phyloP scores from a whole-genome alignment of 257 asterid species.

The Datura wrightii region DNA sequence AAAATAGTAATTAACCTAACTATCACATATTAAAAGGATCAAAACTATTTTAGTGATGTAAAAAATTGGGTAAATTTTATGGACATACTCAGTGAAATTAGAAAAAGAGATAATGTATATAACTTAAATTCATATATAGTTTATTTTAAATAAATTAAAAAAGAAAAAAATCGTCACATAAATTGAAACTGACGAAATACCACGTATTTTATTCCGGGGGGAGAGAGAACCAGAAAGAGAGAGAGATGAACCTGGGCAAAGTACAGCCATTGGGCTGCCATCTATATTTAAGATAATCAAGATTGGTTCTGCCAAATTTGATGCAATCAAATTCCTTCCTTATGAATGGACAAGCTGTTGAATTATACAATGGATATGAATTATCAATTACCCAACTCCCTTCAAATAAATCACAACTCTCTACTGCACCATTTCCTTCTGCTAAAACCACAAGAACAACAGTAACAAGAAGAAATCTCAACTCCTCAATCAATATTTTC shows the following conservation, averaged over 20 bases:
- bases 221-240: neutral
- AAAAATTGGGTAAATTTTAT: too few relatives aligned
- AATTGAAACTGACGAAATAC: neutral
- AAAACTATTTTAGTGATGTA: too few relatives aligned
- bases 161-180: neutral
- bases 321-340: slow-evolving; percentile 68
- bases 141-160: neutral
- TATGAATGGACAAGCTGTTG: slow-evolving; percentile 54
- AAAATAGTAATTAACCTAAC: too few relatives aligned
- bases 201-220: neutral
- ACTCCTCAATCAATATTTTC: neutral
- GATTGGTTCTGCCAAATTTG: slow-evolving; percentile 64
- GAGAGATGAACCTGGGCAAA: slow-evolving; percentile 50
- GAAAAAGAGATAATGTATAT: too few relatives aligned
- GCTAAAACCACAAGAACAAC: slow-evolving; percentile 12
- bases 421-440: neutral
- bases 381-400: slow-evolving; percentile 73
- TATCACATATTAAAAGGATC: neutral
- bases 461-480: neutral
- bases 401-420: slow-evolving; percentile 54
- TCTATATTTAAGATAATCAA: slow-evolving; percentile 61
- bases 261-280: slow-evolving; percentile 70
- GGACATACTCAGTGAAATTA: too few relatives aligned
- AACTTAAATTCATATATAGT: too few relatives aligned
- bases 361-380: slow-evolving; percentile 67